Evolutionary conservation across 768 basidiomycete species (phyloP).

Genomic region (Boletus fagicola): DNA sequence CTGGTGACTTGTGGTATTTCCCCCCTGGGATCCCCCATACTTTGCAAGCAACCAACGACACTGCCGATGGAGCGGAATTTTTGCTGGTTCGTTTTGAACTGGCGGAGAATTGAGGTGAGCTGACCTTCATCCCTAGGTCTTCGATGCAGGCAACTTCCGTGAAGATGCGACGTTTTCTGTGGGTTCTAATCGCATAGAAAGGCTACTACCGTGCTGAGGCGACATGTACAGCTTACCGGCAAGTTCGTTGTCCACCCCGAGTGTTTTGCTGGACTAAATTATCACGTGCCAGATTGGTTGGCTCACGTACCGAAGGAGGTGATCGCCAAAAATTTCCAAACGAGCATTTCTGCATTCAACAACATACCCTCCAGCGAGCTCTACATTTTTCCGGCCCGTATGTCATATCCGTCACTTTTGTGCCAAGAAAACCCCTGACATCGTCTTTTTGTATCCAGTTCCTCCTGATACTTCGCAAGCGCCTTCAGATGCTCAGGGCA

Average conservation of each 20-base stretch:
- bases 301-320: constrained; percentile 54
- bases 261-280: neutral
- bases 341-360: constrained; percentile 45
- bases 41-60: constrained; percentile 47
- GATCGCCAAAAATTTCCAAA: constrained; percentile 59
- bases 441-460: constrained; percentile 22
- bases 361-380: constrained; percentile 50
- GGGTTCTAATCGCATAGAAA: neutral
- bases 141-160: constrained; percentile 41
- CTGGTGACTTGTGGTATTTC: constrained; percentile 55
- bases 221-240: constrained; percentile 11
- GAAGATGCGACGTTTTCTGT: constrained; percentile 53
- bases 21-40: constrained; percentile 52
- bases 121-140: constrained; percentile 19
- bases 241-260: constrained; percentile 21
- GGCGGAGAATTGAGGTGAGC: neutral
- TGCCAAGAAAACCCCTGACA: neutral
- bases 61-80: constrained; percentile 46
- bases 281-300: constrained; percentile 47
- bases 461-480: constrained; percentile 33
- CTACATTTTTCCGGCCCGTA: constrained; percentile 48
- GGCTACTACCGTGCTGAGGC: neutral
- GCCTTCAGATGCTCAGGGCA: constrained; percentile 37
- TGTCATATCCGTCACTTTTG: neutral
- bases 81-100: constrained; percentile 34